phyloP scores from a whole-genome alignment of 495 filamentous ascomycete species.

The Schizothecium vesticola region DNA sequence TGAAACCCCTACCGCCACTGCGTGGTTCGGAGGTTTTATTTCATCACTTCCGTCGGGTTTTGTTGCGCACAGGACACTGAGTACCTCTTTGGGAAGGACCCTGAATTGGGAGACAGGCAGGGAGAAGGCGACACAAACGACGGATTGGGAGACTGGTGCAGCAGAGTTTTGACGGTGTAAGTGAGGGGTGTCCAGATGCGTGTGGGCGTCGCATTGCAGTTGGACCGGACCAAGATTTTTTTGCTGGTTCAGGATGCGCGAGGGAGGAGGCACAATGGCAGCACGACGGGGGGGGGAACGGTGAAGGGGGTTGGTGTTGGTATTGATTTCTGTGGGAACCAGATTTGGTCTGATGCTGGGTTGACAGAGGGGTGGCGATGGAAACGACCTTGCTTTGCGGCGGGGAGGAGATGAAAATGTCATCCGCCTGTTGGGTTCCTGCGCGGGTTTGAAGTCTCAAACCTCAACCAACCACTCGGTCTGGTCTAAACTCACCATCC shows the following conservation, averaged over 20 bases:
- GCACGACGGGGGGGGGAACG: not conserved
- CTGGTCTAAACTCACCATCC: not conserved
- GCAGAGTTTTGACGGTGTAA: not conserved
- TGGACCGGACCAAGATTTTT: not conserved
- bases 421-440: not conserved
- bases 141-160: not conserved
- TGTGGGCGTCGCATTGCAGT: not conserved
- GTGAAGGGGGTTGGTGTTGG: not conserved
- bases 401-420: not conserved
- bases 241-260: not conserved
- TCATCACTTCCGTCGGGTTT: not conserved
- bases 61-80: not conserved
- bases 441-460: not conserved
- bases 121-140: not conserved
- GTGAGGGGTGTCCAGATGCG: not conserved
- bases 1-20: not conserved
- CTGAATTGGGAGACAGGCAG: not conserved
- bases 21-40: not conserved
- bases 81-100: not conserved
- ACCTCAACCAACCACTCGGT: not conserved
- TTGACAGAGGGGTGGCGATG: not conserved
- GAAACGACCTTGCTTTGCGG: no score
- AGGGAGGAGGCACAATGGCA: not conserved
- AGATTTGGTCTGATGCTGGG: not conserved
- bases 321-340: not conserved